phyloP scores from a whole-genome alignment of 352 stramenopile genomes.

The Phytophthora pisi region DNA sequence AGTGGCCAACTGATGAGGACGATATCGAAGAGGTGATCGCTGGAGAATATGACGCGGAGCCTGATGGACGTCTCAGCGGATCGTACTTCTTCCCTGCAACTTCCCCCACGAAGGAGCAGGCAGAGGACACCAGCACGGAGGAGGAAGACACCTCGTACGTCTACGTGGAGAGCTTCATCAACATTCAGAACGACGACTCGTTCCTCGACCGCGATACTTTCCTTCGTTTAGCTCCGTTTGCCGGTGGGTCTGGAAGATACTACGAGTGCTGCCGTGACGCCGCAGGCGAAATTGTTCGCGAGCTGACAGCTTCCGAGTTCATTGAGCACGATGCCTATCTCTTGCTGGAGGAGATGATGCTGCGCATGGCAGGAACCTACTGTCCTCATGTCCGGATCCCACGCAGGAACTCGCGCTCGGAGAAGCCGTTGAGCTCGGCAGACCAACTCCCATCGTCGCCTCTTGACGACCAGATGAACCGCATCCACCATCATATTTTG shows the following conservation, averaged over 20 bases:
- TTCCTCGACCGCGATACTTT: slow-evolving; percentile 55
- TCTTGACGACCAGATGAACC: slow-evolving; percentile 77
- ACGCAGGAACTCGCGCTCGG: slow-evolving; percentile 13
- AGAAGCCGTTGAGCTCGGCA: slow-evolving; percentile 32
- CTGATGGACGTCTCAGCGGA: slow-evolving; percentile 11
- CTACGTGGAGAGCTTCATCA: slow-evolving; percentile 74
- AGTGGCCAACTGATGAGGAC: slow-evolving; percentile 45
- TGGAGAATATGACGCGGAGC: slow-evolving; percentile 17
- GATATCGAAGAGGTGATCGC: slow-evolving; percentile 24
- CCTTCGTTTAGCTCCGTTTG: slow-evolving; percentile 52
- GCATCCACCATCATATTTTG: slow-evolving; percentile 72
- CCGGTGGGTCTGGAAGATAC: slow-evolving; percentile 45
- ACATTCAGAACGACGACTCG: slow-evolving; percentile 49
- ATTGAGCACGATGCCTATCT: slow-evolving; percentile 76
- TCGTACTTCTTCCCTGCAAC: slow-evolving; percentile 28
- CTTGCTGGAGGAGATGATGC: slow-evolving; percentile 73
- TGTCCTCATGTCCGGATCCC: slow-evolving; percentile 44
- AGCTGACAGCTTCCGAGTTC: slow-evolving; percentile 50
- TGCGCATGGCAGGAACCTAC: slow-evolving; percentile 75
- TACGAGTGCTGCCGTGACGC: slow-evolving; percentile 71
- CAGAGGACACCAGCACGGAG: slow-evolving; percentile 33
- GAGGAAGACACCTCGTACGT: slow-evolving; percentile 71
- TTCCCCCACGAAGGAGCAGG: slow-evolving; percentile 21
- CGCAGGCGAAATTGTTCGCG: slow-evolving; percentile 52
- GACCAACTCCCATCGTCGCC: slow-evolving; percentile 49